Evolutionary conservation across 2,329 filamentous ascomycete species (phyloP).

Genomic region (Exophiala phaeomuriformis): DNA sequence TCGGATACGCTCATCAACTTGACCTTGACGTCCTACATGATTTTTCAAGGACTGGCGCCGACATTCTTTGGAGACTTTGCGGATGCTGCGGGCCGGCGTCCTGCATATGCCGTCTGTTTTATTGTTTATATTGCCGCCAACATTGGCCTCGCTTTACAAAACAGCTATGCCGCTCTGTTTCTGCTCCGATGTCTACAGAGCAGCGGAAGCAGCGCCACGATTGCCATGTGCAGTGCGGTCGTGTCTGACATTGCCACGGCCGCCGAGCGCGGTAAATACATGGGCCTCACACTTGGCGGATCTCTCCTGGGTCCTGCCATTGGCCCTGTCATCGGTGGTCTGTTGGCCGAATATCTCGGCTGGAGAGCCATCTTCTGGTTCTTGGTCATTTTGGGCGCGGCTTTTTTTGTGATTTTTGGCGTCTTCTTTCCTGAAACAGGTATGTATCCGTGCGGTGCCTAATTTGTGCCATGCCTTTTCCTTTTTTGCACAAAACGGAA

Average conservation of each 20-base stretch:
- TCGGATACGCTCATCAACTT: conserved; percentile 28
- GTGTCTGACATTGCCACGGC: conserved; percentile 37
- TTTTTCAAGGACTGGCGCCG: conserved; percentile 49
- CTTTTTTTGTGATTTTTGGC: conserved; percentile 28
- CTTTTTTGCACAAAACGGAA: neutral
- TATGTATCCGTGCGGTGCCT: neutral
- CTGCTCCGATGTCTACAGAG: conserved; percentile 35
- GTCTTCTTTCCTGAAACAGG: conserved; percentile 35
- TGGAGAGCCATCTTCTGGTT: conserved; percentile 53
- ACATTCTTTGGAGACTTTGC: conserved; percentile 47
- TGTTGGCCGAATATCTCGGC: conserved; percentile 39
- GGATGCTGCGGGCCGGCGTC: conserved; percentile 45
- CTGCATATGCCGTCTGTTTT: conserved; percentile 45
- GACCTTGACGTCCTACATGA: conserved; percentile 33
- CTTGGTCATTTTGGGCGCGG: conserved; percentile 42
- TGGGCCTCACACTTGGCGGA: conserved; percentile 34
- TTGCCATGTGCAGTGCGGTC: conserved; percentile 36
- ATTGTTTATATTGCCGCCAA: conserved; percentile 40
- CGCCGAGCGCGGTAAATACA: conserved; percentile 36
- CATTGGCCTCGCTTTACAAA: conserved; percentile 37
- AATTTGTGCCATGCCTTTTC: neutral
- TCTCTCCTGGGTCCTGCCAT: conserved; percentile 40
- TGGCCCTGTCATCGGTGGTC: conserved; percentile 40
- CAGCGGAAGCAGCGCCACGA: conserved; percentile 34
- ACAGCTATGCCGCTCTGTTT: conserved; percentile 35